Evolutionary conservation across 345 rosid genomes (phyloP).

Genomic region (Mangifera indica): DNA sequence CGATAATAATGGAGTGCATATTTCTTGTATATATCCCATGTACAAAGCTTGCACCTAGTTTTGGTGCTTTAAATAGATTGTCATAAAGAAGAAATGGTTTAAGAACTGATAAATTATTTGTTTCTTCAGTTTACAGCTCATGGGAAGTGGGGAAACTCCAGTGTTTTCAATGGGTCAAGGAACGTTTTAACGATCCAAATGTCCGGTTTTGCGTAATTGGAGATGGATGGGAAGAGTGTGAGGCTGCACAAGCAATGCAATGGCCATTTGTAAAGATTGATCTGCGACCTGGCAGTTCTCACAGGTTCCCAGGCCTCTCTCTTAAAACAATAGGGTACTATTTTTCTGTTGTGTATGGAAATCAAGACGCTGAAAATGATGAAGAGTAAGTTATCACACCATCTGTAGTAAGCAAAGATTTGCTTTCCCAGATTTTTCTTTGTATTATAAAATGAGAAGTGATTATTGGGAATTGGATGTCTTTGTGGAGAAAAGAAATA

Average conservation of each 20-base stretch:
- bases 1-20: not conserved
- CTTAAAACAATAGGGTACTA: constrained; percentile 64
- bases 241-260: constrained; percentile 75
- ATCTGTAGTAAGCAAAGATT: constrained; percentile 1
- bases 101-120: constrained; percentile 1
- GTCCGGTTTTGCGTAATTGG: constrained; percentile 71
- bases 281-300: constrained; percentile 52
- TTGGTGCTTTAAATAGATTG: not conserved
- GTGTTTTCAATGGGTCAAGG: constrained; percentile 72
- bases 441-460: constrained; percentile 15
- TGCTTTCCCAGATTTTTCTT: constrained; percentile 14
- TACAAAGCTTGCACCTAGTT: not conserved
- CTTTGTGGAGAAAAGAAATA: not conserved
- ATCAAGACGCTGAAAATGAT: constrained; percentile 30
- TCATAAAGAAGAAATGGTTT: not conserved
- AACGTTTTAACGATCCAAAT: constrained; percentile 47
- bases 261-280: constrained; percentile 89
- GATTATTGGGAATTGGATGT: constrained; percentile 9
- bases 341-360: constrained; percentile 60
- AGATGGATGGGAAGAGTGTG: constrained; percentile 92
- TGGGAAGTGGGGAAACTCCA: constrained; percentile 78
- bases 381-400: constrained; percentile 23
- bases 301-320: constrained; percentile 84
- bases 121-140: constrained; percentile 68
- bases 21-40: not conserved